Conservation (phyloP, 2,329 filamentous ascomycete genomes). For the Nigrospora sphaerica region DNA sequence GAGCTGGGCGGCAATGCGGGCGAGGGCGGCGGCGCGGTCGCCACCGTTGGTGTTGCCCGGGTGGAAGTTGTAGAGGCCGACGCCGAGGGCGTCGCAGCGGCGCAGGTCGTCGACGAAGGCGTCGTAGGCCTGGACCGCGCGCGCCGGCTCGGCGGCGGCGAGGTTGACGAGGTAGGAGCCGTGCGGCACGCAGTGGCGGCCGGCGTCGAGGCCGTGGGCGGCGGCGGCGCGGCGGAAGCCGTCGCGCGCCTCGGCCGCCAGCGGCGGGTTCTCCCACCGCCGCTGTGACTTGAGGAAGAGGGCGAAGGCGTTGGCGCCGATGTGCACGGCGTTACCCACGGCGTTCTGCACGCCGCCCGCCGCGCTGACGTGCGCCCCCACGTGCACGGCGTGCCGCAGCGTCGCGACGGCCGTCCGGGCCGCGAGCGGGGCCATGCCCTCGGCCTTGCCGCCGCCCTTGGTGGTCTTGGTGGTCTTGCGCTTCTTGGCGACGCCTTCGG, state of each 20-base stretch:
- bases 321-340: conserved; percentile 67
- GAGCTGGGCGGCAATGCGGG: conserved; percentile 72
- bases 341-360: conserved; percentile 91
- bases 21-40: conserved; percentile 61
- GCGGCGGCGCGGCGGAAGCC: conserved; percentile 65
- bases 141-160: conserved; percentile 71
- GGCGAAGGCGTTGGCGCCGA: conserved; percentile 89
- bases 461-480: conserved; percentile 22
- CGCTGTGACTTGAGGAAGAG: conserved; percentile 94
- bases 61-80: conserved; percentile 95
- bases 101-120: conserved; percentile 83
- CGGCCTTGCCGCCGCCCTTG: conserved; percentile 29
- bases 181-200: conserved; percentile 75
- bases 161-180: conserved; percentile 96
- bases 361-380: conserved; percentile 87
- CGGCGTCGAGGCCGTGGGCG: conserved; percentile 63
- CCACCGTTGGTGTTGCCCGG: conserved; percentile 74
- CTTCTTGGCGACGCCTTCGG: conserved; percentile 29
- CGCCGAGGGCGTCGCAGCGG: conserved; percentile 79
- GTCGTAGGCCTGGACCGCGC: conserved; percentile 78
- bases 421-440: conserved; percentile 54
- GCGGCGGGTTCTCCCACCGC: conserved; percentile 82
- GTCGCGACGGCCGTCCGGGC: conserved; percentile 56
- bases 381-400: conserved; percentile 65
- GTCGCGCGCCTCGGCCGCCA: conserved; percentile 59